A percentile compares a stretch with the other conserved stretches of the same genome.
phyloP scores from a whole-genome alignment of 768 basidiomycete species.

The Pleurotus ostreatus region DNA sequence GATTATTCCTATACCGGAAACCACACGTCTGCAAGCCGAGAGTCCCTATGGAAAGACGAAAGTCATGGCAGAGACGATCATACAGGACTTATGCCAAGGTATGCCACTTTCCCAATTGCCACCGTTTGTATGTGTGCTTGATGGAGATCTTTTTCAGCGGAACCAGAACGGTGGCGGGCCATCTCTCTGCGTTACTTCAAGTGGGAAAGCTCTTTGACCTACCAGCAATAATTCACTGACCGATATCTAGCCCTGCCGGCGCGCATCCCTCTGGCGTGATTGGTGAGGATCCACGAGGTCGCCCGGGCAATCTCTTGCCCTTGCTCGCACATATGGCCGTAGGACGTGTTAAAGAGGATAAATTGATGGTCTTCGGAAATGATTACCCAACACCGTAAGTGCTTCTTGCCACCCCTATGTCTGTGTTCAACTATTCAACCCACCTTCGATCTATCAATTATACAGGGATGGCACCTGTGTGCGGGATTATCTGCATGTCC shows the following conservation, averaged over 20 bases:
- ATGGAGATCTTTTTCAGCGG: constrained; percentile 42
- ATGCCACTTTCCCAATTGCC: constrained; percentile 20
- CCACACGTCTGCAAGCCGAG: constrained; percentile 80
- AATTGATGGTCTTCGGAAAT: constrained; percentile 87
- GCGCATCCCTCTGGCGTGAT: constrained; percentile 94
- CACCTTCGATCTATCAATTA: constrained; percentile 1
- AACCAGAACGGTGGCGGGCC: constrained; percentile 68
- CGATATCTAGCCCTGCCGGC: constrained; percentile 76
- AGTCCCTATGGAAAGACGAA: constrained; percentile 97
- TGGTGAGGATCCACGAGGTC: constrained; percentile 94
- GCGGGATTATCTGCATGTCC: constrained; percentile 90
- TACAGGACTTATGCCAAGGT: constrained; percentile 85
- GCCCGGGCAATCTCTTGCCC: constrained; percentile 92
- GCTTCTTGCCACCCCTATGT: constrained; percentile 20
- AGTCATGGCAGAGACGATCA: constrained; percentile 86
- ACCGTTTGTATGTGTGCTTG: constrained; percentile 7
- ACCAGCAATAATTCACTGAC: not conserved
- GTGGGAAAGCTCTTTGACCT: constrained; percentile 32
- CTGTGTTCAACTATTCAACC: not conserved
- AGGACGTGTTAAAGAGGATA: constrained; percentile 71
- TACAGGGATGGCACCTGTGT: constrained; percentile 92
- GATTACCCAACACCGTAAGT: constrained; percentile 88
- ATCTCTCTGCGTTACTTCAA: constrained; percentile 97
- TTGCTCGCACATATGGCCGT: constrained; percentile 93
- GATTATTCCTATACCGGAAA: constrained; percentile 89